phyloP scores from a whole-genome alignment of 139 green algal species.

The Spirogloea muscicola region DNA sequence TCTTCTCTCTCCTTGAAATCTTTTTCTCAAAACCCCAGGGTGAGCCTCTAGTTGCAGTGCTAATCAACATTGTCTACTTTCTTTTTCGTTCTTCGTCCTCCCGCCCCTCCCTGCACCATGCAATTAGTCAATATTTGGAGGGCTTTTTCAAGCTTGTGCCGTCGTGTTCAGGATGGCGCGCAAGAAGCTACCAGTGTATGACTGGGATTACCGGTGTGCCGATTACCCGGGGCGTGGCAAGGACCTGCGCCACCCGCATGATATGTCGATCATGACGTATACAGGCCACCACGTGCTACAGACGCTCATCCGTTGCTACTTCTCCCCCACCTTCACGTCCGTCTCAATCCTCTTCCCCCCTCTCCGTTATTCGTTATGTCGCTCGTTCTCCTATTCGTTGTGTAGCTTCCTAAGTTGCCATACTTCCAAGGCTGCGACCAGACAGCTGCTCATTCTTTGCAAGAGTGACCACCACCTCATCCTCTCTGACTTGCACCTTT shows the following conservation, averaged over 20 bases:
- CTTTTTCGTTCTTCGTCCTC: no score
- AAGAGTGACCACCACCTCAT: background rate
- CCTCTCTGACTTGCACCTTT: background rate
- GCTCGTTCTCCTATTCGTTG: background rate
- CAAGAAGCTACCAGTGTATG: background rate
- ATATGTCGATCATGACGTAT: conserved; percentile 80
- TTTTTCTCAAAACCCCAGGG: no score
- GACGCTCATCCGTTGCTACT: conserved; percentile 93
- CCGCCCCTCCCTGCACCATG: no score
- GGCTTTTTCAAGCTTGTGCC: no score
- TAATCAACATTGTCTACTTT: no score
- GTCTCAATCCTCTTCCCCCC: background rate
- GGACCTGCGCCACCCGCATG: conserved; percentile 73
- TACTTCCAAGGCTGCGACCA: background rate
- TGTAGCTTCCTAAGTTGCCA: background rate
- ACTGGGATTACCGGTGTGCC: conserved; percentile 83
- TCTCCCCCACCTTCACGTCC: conserved; percentile 44
- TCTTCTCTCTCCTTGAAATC: no score
- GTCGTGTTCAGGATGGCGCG: conserved; percentile 31
- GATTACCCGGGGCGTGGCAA: conserved; percentile 67
- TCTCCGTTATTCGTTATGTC: background rate
- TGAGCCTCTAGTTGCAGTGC: no score
- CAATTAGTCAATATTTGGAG: no score
- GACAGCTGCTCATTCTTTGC: background rate
- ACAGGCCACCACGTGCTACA: conserved; percentile 77